Evolutionary conservation across 2,329 filamentous ascomycete genomes (phyloP), one percentile per base, ranked within the genome.

Genomic region (Escovopsis sp.): DNA sequence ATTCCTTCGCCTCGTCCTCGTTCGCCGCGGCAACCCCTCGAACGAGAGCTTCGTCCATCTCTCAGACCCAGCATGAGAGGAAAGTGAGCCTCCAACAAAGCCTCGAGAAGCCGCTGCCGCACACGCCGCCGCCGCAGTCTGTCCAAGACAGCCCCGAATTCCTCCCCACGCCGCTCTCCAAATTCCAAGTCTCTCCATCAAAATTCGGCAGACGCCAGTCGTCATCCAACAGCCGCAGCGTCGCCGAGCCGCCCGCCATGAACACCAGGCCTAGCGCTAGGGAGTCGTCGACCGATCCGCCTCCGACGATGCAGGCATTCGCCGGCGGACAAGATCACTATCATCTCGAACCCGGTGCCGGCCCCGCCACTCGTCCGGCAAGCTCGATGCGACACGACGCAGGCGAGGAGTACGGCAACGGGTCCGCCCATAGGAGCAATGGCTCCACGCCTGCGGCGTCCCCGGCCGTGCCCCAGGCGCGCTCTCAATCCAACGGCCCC

Each of bases 391-490:
- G 65, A 47, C 65, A 65, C 32, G 69, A 73, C 36, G 62, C 59
- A 11, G 61, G 60, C 7, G 70, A 73, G 19, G 68, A 66, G 26
- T 40, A 45, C 12, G 49, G 47, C 38, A 70, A 76, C 42, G 69
- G 65, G 41, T 54, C 68, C 46, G 71, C 68, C 12, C 68, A 70
- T 10, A 66, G 67, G 52, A 75, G 65, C 49, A 70, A 68, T 47
- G 74, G 72, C 4, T 69, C 69, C 12, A 56, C 67, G 19, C 77
- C 73, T 2, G 69, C 70, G 11, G 73, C 73, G 38, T 79, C 77
- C 3, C 73, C 75, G 3, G 70, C 68, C 28, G 57, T 63, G 3
- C 56, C 56, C 9, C 70, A 72, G 26, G 48, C 47, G 6, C 53
- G 54, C 45, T 40, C 47, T 19, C 48, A 49, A 11, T 42, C 46